Percentiles rank a stretch among this genome's conserved stretches.
Evolutionary conservation across 129 eudicot species (phyloP).

Genomic region (Scalesia atractyloides): DNA sequence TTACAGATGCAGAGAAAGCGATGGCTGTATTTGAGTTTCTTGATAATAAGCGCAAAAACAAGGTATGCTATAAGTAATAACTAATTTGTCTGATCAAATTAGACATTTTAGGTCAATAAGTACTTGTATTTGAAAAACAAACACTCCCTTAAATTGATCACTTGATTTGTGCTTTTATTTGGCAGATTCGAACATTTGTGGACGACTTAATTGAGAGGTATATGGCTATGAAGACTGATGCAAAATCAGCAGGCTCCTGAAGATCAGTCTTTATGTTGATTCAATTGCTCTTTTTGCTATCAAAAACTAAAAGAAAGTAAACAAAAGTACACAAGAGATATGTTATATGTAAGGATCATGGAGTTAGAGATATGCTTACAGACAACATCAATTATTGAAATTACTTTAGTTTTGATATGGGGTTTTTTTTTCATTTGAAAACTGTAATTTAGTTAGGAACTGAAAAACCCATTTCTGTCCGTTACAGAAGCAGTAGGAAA

Average conservation of each 20-base stretch:
- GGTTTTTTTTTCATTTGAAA: conserved; percentile 26
- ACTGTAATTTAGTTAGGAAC: conserved; percentile 61
- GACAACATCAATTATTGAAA: conserved; percentile 26
- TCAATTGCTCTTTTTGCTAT: conserved; percentile 9
- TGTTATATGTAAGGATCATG: conserved; percentile 22
- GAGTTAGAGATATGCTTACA: conserved; percentile 30
- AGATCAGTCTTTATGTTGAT: conserved; percentile 19
- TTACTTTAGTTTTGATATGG: conserved; percentile 28
- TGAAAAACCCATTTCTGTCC: conserved; percentile 47
- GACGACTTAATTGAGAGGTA: conserved; percentile 86
- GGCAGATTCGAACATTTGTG: conserved; percentile 96
- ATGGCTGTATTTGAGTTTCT: conserved; percentile 90
- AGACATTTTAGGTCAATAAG: neutral
- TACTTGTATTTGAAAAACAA: too few relatives aligned
- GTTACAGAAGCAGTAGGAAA: too few relatives aligned
- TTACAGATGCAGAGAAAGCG: conserved; percentile 82
- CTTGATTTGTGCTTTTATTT: conserved; percentile 2
- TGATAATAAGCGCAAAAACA: conserved; percentile 94
- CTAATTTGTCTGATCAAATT: too few relatives aligned
- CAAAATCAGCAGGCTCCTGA: conserved; percentile 51
- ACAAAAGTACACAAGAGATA: conserved; percentile 25
- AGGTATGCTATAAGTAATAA: conserved; percentile 52
- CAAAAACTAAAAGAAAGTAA: neutral
- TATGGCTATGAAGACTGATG: conserved; percentile 59
- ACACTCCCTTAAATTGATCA: neutral